Evolutionary conservation across 768 basidiomycete genomes (phyloP).

Genomic region (Termitomyces sp.): DNA sequence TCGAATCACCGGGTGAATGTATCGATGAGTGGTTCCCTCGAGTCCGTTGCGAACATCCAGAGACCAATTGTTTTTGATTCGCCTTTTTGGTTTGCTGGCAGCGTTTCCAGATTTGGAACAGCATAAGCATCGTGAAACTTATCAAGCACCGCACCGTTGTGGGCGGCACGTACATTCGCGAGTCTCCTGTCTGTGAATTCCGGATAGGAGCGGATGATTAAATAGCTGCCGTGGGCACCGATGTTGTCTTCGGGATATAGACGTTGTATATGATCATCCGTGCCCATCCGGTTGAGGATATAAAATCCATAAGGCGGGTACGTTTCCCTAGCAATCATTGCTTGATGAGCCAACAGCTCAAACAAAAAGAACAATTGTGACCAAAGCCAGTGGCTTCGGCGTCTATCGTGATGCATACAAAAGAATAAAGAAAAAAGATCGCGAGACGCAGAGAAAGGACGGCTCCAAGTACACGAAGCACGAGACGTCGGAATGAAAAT

Average conservation of each 20-base stretch:
- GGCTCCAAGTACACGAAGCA: neutral
- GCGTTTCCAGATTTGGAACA: slow-evolving; percentile 37
- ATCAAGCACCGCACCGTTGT: slow-evolving; percentile 25
- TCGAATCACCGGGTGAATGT: slow-evolving; percentile 11
- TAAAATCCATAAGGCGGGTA: slow-evolving; percentile 85
- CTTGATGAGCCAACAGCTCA: slow-evolving; percentile 5
- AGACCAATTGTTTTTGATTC: slow-evolving; percentile 56
- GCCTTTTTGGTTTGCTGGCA: slow-evolving; percentile 48
- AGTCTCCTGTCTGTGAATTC: slow-evolving; percentile 54
- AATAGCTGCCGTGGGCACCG: slow-evolving; percentile 52
- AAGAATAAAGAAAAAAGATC: neutral
- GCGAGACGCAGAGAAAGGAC: neutral
- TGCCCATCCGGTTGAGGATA: slow-evolving; percentile 77
- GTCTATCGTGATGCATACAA: no score
- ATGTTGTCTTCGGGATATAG: slow-evolving; percentile 78
- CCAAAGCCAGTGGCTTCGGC: neutral
- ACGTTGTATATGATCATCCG: slow-evolving; percentile 69
- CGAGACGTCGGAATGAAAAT: neutral
- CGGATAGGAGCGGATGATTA: slow-evolving; percentile 71
- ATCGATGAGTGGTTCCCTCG: slow-evolving; percentile 65
- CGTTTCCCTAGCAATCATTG: slow-evolving; percentile 41
- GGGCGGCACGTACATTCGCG: slow-evolving; percentile 25
- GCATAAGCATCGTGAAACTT: slow-evolving; percentile 49
- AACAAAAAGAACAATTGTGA: neutral
- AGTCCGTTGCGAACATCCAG: slow-evolving; percentile 69